Evolutionary conservation across 148 eudicot species (phyloP).

Genomic region (Talinum fruticosum): DNA sequence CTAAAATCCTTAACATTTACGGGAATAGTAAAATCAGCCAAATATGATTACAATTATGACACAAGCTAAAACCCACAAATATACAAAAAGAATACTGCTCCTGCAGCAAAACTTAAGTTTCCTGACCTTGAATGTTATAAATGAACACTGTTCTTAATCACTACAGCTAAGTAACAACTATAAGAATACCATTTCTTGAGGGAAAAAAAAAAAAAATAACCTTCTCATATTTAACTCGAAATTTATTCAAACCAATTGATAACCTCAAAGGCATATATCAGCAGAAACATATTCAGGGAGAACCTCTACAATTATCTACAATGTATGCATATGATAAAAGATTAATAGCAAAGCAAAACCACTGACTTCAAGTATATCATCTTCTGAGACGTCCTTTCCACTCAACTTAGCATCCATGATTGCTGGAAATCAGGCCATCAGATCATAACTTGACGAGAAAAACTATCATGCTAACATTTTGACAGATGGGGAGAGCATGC

Average conservation of each 20-base stretch:
- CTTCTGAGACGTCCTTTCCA: constrained; percentile 79
- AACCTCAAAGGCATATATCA: neutral
- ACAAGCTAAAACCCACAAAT: neutral
- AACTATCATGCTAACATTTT: constrained; percentile 35
- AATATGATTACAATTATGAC: neutral
- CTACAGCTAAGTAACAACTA: neutral
- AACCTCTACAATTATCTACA: neutral
- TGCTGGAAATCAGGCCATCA: constrained; percentile 79
- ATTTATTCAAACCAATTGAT: neutral
- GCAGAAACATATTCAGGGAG: neutral
- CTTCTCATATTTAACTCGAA: neutral
- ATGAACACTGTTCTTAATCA: neutral
- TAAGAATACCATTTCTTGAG: neutral
- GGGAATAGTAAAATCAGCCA: neutral
- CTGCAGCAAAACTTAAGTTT: neutral
- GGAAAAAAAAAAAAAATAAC: neutral
- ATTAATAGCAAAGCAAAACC: constrained; percentile 16
- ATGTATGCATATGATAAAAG: constrained; percentile 14
- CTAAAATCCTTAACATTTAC: no score
- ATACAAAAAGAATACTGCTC: neutral
- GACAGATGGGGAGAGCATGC: constrained; percentile 29
- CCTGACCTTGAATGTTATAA: neutral
- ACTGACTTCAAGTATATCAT: constrained; percentile 86
- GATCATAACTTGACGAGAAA: constrained; percentile 46
- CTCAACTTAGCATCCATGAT: constrained; percentile 76